A percentile compares a stretch with the other conserved stretches of the same genome.
These are phyloP conservation scores for Ceratocystis alfenasii DNA, from an alignment of 2,329 filamentous ascomycete genomes.

Conservation along the genomic window DNA sequence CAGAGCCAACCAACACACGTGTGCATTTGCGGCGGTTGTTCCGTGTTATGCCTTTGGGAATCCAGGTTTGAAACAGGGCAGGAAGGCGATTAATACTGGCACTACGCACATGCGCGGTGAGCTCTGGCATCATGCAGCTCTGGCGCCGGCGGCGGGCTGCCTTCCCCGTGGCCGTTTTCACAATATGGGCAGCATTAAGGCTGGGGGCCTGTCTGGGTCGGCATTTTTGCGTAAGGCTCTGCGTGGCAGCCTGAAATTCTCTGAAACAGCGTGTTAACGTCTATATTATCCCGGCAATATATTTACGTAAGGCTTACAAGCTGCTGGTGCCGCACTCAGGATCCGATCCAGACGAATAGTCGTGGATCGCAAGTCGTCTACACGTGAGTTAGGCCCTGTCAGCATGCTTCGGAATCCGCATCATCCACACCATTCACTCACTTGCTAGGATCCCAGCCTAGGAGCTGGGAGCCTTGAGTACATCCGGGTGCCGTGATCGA, in stretches of 20 bases:
- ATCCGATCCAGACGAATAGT: neutral
- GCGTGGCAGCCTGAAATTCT: neutral
- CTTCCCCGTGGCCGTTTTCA: neutral
- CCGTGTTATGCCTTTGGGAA: neutral
- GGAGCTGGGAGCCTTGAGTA: neutral
- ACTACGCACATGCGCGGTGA: too few relatives aligned
- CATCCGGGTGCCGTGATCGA: neutral
- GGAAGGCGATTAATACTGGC: neutral
- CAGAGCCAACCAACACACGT: neutral
- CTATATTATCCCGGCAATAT: neutral
- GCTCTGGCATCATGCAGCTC: neutral
- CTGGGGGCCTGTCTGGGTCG: neutral
- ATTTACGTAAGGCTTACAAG: neutral
- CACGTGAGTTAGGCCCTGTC: neutral
- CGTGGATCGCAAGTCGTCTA: neutral
- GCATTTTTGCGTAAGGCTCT: neutral
- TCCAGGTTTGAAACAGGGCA: neutral
- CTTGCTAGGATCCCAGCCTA: neutral
- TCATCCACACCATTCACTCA: neutral
- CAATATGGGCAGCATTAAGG: neutral
- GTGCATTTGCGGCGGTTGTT: neutral
- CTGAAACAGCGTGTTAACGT: too few relatives aligned
- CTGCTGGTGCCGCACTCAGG: neutral
- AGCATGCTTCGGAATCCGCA: neutral
- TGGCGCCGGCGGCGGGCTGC: neutral